A percentile compares a stretch with the other conserved stretches of the same genome.
Conservation (phyloP, 2,329 filamentous ascomycete species). For the Paecilomyces niveus region DNA sequence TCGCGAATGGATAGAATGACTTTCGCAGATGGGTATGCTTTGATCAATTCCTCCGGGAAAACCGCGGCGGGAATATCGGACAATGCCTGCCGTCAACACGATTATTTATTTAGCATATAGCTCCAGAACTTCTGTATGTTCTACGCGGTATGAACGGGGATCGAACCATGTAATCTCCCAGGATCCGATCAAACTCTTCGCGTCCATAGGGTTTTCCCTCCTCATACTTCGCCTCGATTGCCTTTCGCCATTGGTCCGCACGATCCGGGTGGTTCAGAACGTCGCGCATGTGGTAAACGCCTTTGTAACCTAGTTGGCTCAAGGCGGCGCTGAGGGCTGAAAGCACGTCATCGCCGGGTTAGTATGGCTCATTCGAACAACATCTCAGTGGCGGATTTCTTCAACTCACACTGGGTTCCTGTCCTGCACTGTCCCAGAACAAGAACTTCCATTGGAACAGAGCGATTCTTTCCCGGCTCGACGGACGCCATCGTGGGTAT, state of each 20-base stretch:
- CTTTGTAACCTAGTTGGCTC: not conserved
- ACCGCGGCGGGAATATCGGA: constrained; percentile 10
- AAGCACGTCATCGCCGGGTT: not conserved
- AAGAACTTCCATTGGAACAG: not conserved
- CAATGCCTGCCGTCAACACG: not conserved
- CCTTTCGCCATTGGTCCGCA: not conserved
- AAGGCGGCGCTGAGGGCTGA: not conserved
- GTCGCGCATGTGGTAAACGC: not conserved
- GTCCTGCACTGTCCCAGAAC: not conserved
- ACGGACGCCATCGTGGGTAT: not conserved
- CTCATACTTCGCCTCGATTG: not conserved
- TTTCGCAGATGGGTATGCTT: constrained; percentile 19
- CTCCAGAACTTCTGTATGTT: no score
- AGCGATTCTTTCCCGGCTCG: not conserved
- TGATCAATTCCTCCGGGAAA: constrained; percentile 17
- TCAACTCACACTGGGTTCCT: not conserved
- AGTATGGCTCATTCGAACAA: not conserved
- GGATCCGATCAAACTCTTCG: not conserved
- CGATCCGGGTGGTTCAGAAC: not conserved
- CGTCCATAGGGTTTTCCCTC: not conserved
- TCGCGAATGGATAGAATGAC: constrained; percentile 16
- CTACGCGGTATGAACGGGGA: not conserved
- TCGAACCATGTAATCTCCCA: not conserved
- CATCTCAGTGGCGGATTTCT: no score
- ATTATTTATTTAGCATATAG: not conserved